Evolutionary conservation across 345 rosid species (phyloP), one percentile per base, ranked within the genome.

Genomic region (Crucihimalaya himalaica): DNA sequence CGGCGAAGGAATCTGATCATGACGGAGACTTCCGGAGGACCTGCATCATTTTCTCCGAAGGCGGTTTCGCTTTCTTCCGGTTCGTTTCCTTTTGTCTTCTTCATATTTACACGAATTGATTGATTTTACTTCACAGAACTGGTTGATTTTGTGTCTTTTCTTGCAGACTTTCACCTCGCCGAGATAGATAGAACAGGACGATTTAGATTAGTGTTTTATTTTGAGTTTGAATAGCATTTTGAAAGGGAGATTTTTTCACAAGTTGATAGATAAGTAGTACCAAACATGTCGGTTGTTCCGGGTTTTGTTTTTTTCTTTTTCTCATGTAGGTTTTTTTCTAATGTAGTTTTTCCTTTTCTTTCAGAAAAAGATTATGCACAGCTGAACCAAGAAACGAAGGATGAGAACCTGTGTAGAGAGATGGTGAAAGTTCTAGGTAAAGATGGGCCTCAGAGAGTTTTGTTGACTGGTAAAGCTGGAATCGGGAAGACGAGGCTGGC

Each of bases 401-500:
- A 70, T 58, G 1, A 1, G 1, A 0, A 5, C 0, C 10, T 70
- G 37, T 10, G 27, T 5, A 0, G 14, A 4, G 1, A 10, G 6
- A 58, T 74, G 19, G 27, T 57, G 42, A 18, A 14, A 0, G 5
- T 3, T 66, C 32, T 75, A 8, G 1, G 1, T 13, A 3, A 0
- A 23, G 8, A 21, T 20, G 63, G 69, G 0, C 18, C 1, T 34
- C 65, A 70, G 6, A 67, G 25, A 53, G 70, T 83, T 31, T 23
- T 75, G 46, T 48, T 85, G 19, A 29, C 11, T 10, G 86, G 89
- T 45, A 20, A 59, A 13, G 59, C 71, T 45, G 85, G 91, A 50
- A 74, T 68, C 0, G 91, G 89, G 61, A 86, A 86, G 79, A 83
- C 89, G 3, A 68, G 87, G 86, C 35, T 82, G 62, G 85, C 89